Base-by-base conservation (phyloP, 306 rosid species). In the Geum urbanum region DNA sequence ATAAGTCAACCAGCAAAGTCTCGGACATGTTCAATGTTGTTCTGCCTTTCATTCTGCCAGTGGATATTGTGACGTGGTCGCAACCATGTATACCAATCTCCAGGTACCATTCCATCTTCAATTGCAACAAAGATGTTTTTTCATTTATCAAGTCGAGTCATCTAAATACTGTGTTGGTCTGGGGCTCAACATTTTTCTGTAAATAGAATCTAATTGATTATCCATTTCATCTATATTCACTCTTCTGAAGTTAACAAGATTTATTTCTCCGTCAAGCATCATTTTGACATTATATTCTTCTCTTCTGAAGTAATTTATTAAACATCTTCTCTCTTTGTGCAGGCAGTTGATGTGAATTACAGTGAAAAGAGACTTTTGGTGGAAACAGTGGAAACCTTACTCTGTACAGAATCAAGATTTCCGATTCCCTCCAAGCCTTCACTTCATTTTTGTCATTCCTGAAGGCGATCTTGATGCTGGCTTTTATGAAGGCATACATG, bases 391-490 rank as follows among this genome's bases (percentile, higher is more conserved):
- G 65, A 74, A 64, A 81, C 77, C 83, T 73, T 83, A 77, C 74
- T 56, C 72, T 89, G 97, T 88, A 94, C 87, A 88, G 87, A 82
- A 73, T 70, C 79, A 63, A 89, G 84, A 78, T 79, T 70, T 57
- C 74, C 44, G 15, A 43, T 27, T 27, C 75, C 84, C 72, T 66
- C 71, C 67, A 24, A 77, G 89, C 86, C 91, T 82, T 75, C 80
- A 59, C 82, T 58, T 49, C 56, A 66, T 68, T 74, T 80, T 85
- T 71, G 79, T 67, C 75, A 43, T 74, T 73, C 85, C 55, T 72
- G 90, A 83, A 89, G 88, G 92, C 71, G 55, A 52, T 77, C 84
- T 72, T 74, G 81, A 76, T 75, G 76, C 87, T 80, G 44, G 63
- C 62, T 66, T 79, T 80, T 84, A 63, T 37, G 69, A 69, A 46